Evolutionary conservation across 129 eudicot genomes (phyloP).

Genomic region (Centaurea solstitialis): DNA sequence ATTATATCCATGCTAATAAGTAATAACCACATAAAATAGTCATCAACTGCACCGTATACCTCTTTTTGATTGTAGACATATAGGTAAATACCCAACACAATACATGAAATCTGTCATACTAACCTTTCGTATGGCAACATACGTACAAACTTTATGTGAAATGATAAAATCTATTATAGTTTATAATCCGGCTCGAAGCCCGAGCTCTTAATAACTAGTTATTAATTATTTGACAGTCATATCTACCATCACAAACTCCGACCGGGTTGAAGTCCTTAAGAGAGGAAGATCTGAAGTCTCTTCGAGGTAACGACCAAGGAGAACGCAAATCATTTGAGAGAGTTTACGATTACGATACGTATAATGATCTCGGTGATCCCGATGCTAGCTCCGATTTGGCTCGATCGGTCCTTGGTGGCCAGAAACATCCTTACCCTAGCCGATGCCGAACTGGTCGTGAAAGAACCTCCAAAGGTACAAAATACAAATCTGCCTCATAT

Average conservation of each 20-base stretch:
- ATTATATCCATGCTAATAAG: too few species aligned
- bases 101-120: too few species aligned
- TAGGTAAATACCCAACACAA: too few species aligned
- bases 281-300: constrained; percentile 48
- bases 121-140: too few species aligned
- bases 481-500: constrained; percentile 52
- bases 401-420: constrained; percentile 69
- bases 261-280: constrained; percentile 48
- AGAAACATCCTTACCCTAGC: constrained; percentile 65
- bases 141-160: too few species aligned
- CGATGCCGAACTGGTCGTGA: constrained; percentile 78
- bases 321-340: constrained; percentile 59
- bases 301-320: constrained; percentile 63
- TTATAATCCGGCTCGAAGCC: too few species aligned
- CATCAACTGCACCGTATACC: too few species aligned
- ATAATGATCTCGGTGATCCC: constrained; percentile 77
- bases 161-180: too few species aligned
- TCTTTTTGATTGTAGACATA: too few species aligned
- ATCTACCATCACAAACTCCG: constrained; percentile 74
- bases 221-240: constrained; percentile 53
- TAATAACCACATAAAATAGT: too few species aligned
- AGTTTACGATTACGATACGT: constrained; percentile 74
- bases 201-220: too few species aligned
- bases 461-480: too few species aligned
- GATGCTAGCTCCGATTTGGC: constrained; percentile 28